These are phyloP conservation scores for Wickerhamiella lipophila DNA, from an alignment of 805 yeast species.

Conservation along the genomic window DNA sequence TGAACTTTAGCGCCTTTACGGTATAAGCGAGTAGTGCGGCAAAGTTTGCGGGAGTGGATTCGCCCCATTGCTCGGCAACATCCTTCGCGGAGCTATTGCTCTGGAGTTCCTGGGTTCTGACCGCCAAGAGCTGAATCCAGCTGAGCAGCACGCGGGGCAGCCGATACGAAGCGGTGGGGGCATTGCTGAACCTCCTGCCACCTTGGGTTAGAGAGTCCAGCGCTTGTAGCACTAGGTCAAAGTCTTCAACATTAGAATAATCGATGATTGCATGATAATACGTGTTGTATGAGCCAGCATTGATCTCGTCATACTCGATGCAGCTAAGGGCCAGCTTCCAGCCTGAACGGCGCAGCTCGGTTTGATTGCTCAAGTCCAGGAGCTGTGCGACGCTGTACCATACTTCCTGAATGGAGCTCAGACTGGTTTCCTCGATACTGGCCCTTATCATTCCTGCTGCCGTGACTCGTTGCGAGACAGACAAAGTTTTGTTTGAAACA, in stretches of 20 bases:
- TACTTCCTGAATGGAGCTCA: slow-evolving; percentile 53
- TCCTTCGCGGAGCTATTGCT: slow-evolving; percentile 22
- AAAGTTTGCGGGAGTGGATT: slow-evolving; percentile 23
- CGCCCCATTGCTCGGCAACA: slow-evolving; percentile 24
- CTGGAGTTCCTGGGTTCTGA: slow-evolving; percentile 25
- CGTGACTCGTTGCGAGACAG: slow-evolving; percentile 28
- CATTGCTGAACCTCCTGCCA: slow-evolving; percentile 30
- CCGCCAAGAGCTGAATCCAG: slow-evolving; percentile 30
- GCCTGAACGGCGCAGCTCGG: slow-evolving; percentile 36
- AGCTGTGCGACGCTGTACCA: slow-evolving; percentile 59
- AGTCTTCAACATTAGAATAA: slow-evolving; percentile 37
- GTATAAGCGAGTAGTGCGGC: slow-evolving; percentile 30
- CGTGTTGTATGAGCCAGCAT: slow-evolving; percentile 37
- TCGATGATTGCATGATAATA: slow-evolving; percentile 53
- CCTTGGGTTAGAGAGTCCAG: slow-evolving; percentile 37
- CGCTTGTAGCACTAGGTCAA: slow-evolving; percentile 38
- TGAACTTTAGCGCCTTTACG: slow-evolving; percentile 37
- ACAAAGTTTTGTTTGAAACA: slow-evolving; percentile 16
- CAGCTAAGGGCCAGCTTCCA: slow-evolving; percentile 44
- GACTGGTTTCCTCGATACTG: slow-evolving; percentile 39
- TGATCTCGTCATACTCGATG: slow-evolving; percentile 39
- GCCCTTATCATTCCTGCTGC: slow-evolving; percentile 42
- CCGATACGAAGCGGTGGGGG: slow-evolving; percentile 29
- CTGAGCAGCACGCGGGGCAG: slow-evolving; percentile 29
- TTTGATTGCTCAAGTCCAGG: slow-evolving; percentile 31